Evolutionary conservation across 768 basidiomycete genomes (phyloP).

Genomic region (Pleurotus eryngii): DNA sequence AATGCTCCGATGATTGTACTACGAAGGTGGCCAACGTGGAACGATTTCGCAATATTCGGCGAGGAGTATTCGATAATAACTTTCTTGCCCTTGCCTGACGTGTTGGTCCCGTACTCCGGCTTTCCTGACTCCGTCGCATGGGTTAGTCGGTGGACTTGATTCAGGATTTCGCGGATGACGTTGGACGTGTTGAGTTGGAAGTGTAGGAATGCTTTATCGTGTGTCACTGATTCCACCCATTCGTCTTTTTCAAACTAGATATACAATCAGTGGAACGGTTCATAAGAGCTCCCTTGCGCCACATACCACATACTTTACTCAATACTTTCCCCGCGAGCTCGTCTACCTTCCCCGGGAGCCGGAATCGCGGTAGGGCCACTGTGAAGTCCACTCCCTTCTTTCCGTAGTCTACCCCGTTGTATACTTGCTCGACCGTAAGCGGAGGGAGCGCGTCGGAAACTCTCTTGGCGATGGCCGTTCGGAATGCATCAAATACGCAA

Average conservation of each 20-base stretch:
- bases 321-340: constrained; percentile 72
- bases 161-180: constrained; percentile 64
- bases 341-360: constrained; percentile 79
- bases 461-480: constrained; percentile 74
- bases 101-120: constrained; percentile 82
- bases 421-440: constrained; percentile 74
- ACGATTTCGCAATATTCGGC: constrained; percentile 96
- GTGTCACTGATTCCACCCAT: constrained; percentile 65
- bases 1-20: constrained; percentile 99
- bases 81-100: constrained; percentile 75
- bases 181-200: constrained; percentile 69
- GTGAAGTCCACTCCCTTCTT: constrained; percentile 95
- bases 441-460: constrained; percentile 62
- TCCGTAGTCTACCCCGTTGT: constrained; percentile 81
- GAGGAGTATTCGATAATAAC: constrained; percentile 90
- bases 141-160: constrained; percentile 72
- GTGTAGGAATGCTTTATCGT: constrained; percentile 79
- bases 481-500: constrained; percentile 72
- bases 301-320: constrained; percentile 39
- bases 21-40: constrained; percentile 95
- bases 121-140: constrained; percentile 53
- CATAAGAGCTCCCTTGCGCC: constrained; percentile 2
- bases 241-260: constrained; percentile 80
- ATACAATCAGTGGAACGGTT: neutral
- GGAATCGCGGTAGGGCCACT: constrained; percentile 88